These are phyloP conservation scores for Echinosophora koreensis DNA, from an alignment of 306 rosid species.

Conservation along the genomic window DNA sequence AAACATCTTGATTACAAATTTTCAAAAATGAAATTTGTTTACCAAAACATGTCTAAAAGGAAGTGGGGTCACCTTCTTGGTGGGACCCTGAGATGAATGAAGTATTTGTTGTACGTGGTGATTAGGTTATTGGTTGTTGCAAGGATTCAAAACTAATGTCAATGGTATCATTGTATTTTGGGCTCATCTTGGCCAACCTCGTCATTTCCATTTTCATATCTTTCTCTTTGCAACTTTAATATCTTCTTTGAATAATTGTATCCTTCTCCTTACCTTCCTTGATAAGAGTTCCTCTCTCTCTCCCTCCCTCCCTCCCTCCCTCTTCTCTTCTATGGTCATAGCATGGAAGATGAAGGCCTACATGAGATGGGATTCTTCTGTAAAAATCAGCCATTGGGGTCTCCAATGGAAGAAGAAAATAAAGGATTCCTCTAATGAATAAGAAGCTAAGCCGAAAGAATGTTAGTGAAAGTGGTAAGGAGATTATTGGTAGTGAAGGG, in stretches of 20 bases:
- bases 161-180: conserved; percentile 32
- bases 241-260: conserved; percentile 11
- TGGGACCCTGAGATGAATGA: background rate
- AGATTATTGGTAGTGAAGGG: background rate
- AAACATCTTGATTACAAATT: no score
- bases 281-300: background rate
- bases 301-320: background rate
- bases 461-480: background rate
- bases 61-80: background rate
- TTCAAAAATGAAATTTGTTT: no score
- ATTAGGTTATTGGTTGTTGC: background rate
- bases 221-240: conserved; percentile 1
- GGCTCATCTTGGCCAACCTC: conserved; percentile 5
- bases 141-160: background rate
- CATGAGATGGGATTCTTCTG: no score
- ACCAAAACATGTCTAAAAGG: no score
- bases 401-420: background rate
- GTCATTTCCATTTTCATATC: background rate
- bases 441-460: conserved; percentile 21
- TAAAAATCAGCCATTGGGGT: conserved; percentile 46
- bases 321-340: no score
- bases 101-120: conserved; percentile 2
- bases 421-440: background rate
- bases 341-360: no score
- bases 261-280: background rate